Evolutionary conservation across 2,329 filamentous ascomycete genomes (phyloP), one percentile per base, ranked within the genome.

Genomic region (Fusarium sp.): DNA sequence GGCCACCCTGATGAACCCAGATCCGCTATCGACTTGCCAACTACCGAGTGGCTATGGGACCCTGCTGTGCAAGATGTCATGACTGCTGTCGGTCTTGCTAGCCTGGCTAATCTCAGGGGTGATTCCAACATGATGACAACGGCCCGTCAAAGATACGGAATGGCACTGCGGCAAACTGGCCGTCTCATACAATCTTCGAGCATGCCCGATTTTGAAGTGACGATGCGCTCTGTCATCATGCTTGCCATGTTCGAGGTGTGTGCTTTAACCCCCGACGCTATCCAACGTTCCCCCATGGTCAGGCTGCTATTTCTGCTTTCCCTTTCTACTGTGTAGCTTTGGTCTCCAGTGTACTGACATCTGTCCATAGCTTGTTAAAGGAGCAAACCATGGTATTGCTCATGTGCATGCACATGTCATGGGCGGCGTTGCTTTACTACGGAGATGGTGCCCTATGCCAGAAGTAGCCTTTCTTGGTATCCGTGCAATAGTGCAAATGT

Each of bases 221-320:
- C 86, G 17, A 81, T 88, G 67, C 81, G 84, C 28, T 78, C 84
- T 9, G 85, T 90, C 31, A 80, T 90, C 42, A 82, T 88, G 70
- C 82, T 91, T 67, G 87, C 87, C 46, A 81, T 90, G 75, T 91
- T 88, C 65, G 88, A 91, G 82, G 88, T 90, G 77, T 72, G 79
- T 66, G 58, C 63, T 38, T 49, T 58, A 39, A 49, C 36, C 63
- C 58, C 52, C 42, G 38, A 52, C 42, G 38, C 40, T 36, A 34
- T 49, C 24, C 51, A 46, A 39, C 50, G 17, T 45, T 36, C 52
- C 58, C 46, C 53, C 33, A 56, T 45, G 52, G 58, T 68, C 48
- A 70, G 68, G 42, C 63, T 55, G 43, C 46, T 54, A 18, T 58
- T 46, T 64, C 49, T 45, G 54, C 49, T 55, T 52, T 56, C 31